phyloP scores from a whole-genome alignment of 495 filamentous ascomycete species.

The Aspergillus nidulans region DNA sequence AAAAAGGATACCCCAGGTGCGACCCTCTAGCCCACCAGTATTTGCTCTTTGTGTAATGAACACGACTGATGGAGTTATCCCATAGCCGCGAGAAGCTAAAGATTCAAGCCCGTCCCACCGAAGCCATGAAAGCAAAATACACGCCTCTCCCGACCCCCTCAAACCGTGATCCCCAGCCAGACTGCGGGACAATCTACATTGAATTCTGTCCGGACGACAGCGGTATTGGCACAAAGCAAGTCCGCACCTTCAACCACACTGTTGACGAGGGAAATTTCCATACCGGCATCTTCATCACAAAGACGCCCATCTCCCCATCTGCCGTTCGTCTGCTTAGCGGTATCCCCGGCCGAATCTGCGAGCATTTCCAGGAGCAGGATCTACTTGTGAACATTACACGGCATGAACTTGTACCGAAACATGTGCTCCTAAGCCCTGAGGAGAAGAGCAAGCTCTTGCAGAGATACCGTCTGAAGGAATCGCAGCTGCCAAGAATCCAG shows the following conservation, averaged over 20 bases:
- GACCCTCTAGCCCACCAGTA: slow-evolving; percentile 13
- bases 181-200: slow-evolving; percentile 87
- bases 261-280: slow-evolving; percentile 72
- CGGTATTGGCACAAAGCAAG: slow-evolving; percentile 80
- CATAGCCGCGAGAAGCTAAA: slow-evolving; percentile 74
- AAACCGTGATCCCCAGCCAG: slow-evolving; percentile 60
- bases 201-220: slow-evolving; percentile 76
- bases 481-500: slow-evolving; percentile 89
- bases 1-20: slow-evolving; percentile 69
- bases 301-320: slow-evolving; percentile 73
- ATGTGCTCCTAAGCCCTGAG: slow-evolving; percentile 81
- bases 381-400: slow-evolving; percentile 96
- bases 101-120: slow-evolving; percentile 78
- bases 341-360: slow-evolving; percentile 72
- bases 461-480: slow-evolving; percentile 94
- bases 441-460: slow-evolving; percentile 81
- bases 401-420: slow-evolving; percentile 93
- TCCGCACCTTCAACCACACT: slow-evolving; percentile 80
- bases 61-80: slow-evolving; percentile 66
- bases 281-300: slow-evolving; percentile 83
- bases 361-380: slow-evolving; percentile 93
- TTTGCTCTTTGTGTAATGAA: slow-evolving; percentile 35
- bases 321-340: slow-evolving; percentile 68
- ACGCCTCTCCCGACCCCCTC: slow-evolving; percentile 57
- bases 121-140: slow-evolving; percentile 80